These are phyloP conservation scores for Ziziphus jujuba DNA, from an alignment of 306 rosid genomes.

Conservation along the genomic window DNA sequence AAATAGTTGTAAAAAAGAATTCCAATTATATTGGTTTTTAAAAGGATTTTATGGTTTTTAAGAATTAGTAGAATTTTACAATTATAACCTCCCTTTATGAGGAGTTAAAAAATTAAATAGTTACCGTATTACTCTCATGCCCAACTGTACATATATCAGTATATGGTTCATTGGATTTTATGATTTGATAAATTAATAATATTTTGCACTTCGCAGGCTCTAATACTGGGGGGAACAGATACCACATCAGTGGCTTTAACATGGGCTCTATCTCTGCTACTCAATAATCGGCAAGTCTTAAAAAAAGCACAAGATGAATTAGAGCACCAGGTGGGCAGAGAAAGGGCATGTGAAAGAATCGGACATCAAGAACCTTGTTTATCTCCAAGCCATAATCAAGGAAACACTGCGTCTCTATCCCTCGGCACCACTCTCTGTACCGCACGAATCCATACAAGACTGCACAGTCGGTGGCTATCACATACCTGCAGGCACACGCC, in stretches of 20 bases:
- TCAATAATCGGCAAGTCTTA: slow-evolving; percentile 16
- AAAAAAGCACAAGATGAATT: slow-evolving; percentile 26
- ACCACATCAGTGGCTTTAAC: slow-evolving; percentile 26
- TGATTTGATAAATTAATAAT: too few relatives aligned
- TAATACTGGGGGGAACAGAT: slow-evolving; percentile 28
- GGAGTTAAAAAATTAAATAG: too few relatives aligned
- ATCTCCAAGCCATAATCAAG: slow-evolving; percentile 31
- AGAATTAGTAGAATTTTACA: too few relatives aligned
- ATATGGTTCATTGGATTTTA: too few relatives aligned
- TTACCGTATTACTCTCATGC: too few relatives aligned
- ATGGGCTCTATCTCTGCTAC: slow-evolving; percentile 26
- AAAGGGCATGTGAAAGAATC: slow-evolving; percentile 29
- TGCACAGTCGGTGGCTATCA: slow-evolving; percentile 30
- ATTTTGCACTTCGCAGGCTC: slow-evolving; percentile 5
- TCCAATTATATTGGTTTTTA: too few relatives aligned
- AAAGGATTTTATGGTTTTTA: too few relatives aligned
- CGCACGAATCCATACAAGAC: slow-evolving; percentile 23
- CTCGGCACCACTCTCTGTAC: slow-evolving; percentile 13
- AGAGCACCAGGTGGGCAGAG: slow-evolving; percentile 15
- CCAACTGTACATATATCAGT: too few relatives aligned
- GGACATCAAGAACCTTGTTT: slow-evolving; percentile 20
- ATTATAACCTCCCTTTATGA: too few relatives aligned
- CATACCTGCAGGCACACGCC: slow-evolving; percentile 21
- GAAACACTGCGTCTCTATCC: slow-evolving; percentile 40
- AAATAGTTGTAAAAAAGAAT: too few relatives aligned